These are phyloP conservation scores for Candida stauntonica DNA, from an alignment of 805 yeast genomes.

Conservation along the genomic window DNA sequence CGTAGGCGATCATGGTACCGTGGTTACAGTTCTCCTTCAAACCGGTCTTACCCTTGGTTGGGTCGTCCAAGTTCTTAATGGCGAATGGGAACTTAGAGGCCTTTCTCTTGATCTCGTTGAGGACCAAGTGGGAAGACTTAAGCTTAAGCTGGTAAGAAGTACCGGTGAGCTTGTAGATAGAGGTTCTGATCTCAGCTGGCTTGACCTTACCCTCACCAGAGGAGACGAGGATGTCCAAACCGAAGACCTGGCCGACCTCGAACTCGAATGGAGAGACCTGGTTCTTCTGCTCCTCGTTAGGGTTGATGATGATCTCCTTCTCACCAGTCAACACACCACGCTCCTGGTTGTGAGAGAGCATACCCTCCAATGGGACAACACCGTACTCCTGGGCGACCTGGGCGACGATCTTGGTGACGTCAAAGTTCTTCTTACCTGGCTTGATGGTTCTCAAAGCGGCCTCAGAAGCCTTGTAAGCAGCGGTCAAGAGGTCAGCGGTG, in stretches of 20 bases:
- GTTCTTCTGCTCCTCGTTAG: constrained; percentile 58
- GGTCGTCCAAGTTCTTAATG: constrained; percentile 60
- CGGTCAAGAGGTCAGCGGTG: constrained; percentile 62
- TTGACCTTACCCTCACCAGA: constrained; percentile 64
- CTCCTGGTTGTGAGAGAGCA: constrained; percentile 69
- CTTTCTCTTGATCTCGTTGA: constrained; percentile 64
- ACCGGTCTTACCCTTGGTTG: constrained; percentile 70
- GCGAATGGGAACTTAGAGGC: constrained; percentile 67
- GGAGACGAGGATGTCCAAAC: constrained; percentile 65
- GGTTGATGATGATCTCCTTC: constrained; percentile 73
- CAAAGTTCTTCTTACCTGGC: constrained; percentile 70
- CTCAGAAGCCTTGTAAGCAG: constrained; percentile 76
- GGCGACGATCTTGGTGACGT: constrained; percentile 63
- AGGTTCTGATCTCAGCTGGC: constrained; percentile 54
- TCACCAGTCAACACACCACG: constrained; percentile 67
- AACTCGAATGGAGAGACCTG: constrained; percentile 62
- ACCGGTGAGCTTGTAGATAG: constrained; percentile 70
- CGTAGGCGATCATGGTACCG: constrained; percentile 62
- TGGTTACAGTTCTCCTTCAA: constrained; percentile 69
- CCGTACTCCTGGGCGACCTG: constrained; percentile 57
- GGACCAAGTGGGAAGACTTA: constrained; percentile 62
- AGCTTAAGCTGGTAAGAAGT: constrained; percentile 63
- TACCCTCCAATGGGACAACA: constrained; percentile 64
- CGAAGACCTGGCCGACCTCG: constrained; percentile 74
- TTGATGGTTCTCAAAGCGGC: constrained; percentile 68